phyloP scores from a whole-genome alignment of 2,329 filamentous ascomycete genomes.

The Diatrype stigma region DNA sequence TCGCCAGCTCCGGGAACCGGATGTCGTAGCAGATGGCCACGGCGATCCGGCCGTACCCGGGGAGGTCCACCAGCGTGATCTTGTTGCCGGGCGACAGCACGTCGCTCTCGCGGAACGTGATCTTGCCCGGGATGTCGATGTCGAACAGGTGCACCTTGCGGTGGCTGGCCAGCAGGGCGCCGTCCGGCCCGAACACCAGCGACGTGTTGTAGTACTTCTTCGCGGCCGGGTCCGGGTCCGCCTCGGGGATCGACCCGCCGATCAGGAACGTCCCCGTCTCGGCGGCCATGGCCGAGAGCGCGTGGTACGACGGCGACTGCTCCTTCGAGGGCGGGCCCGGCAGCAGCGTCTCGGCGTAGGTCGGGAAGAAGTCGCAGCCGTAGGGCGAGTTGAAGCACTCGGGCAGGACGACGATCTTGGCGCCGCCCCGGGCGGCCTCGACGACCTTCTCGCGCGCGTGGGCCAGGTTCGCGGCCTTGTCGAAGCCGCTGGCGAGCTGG shows the following conservation, averaged over 20 bases:
- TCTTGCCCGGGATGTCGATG: conserved; percentile 94
- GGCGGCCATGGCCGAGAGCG: conserved; percentile 72
- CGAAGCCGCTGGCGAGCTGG: conserved; percentile 74
- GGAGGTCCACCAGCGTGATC: conserved; percentile 79
- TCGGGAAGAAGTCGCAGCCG: conserved; percentile 82
- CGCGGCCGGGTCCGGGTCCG: conserved; percentile 47
- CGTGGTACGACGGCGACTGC: conserved; percentile 79
- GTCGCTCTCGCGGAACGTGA: conserved; percentile 85
- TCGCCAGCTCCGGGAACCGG: conserved; percentile 90
- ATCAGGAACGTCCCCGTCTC: conserved; percentile 79
- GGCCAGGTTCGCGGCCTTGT: conserved; percentile 80
- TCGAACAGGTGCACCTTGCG: conserved; percentile 96
- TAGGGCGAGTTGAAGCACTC: conserved; percentile 99
- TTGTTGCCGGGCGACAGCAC: conserved; percentile 82
- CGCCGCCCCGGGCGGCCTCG: conserved; percentile 70
- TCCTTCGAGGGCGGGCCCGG: conserved; percentile 68
- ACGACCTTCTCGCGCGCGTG: conserved; percentile 79
- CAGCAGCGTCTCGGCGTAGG: conserved; percentile 83
- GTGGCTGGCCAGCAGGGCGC: conserved; percentile 78
- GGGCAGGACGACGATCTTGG: conserved; percentile 84
- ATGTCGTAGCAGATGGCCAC: conserved; percentile 97
- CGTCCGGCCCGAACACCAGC: conserved; percentile 74
- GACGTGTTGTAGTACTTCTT: conserved; percentile 86
- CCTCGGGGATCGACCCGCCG: conserved; percentile 89
- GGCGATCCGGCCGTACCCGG: conserved; percentile 81